Conservation (phyloP, 306 rosid species). For the Corylus americana region DNA sequence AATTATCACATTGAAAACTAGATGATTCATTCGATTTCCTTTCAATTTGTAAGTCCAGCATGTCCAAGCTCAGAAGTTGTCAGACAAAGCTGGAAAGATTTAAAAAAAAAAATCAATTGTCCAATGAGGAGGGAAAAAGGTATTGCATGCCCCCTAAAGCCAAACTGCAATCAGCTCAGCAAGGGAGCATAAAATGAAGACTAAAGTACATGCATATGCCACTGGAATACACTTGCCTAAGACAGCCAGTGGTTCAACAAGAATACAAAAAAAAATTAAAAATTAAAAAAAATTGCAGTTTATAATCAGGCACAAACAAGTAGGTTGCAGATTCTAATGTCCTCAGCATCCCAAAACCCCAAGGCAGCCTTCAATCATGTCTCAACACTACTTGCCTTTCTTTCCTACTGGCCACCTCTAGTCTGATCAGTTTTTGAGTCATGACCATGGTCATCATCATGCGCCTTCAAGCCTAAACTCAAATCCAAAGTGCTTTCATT, state of each 20-base stretch:
- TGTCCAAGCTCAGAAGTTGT: conserved; percentile 36
- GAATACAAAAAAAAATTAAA: conserved; percentile 23
- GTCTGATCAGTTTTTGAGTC: conserved; percentile 51
- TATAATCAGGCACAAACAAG: conserved; percentile 19
- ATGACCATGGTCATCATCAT: conserved; percentile 53
- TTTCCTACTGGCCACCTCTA: conserved; percentile 52
- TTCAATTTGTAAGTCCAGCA: conserved; percentile 18
- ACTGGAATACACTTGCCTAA: conserved; percentile 31
- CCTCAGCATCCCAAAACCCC: conserved; percentile 30
- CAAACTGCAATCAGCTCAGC: conserved; percentile 32
- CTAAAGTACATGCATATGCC: conserved; percentile 35
- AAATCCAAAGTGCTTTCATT: conserved; percentile 90
- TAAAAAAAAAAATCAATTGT: conserved; percentile 25
- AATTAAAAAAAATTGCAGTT: conserved; percentile 12
- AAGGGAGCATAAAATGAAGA: conserved; percentile 37
- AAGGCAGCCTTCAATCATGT: conserved; percentile 20
- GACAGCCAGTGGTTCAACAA: conserved; percentile 27
- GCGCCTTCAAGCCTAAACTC: conserved; percentile 81
- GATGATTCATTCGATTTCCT: conserved; percentile 20
- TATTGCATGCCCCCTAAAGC: conserved; percentile 16
- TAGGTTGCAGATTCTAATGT: conserved; percentile 21
- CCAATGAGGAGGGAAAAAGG: conserved; percentile 30
- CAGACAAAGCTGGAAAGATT: neutral
- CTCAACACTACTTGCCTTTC: conserved; percentile 15
- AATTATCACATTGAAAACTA: neutral